Evolutionary conservation across 768 basidiomycete genomes (phyloP).

Genomic region (Infundibulicybe gibba): DNA sequence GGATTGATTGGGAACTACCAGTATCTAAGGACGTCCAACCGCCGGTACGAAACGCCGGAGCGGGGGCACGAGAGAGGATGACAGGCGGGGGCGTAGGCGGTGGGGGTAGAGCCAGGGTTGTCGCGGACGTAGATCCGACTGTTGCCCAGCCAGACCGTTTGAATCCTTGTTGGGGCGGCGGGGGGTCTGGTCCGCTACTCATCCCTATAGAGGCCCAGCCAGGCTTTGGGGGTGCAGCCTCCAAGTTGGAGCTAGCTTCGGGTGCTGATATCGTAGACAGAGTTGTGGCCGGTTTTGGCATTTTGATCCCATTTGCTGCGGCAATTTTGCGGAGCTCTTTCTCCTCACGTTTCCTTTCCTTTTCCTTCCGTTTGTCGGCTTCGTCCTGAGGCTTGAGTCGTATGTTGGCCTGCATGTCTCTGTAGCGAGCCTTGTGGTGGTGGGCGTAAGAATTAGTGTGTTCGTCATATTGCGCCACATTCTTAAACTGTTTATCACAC

Average conservation of each 20-base stretch:
- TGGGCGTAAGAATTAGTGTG: conserved; percentile 89
- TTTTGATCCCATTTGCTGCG: conserved; percentile 75
- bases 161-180: conserved; percentile 25
- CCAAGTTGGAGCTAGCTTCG: conserved; percentile 18
- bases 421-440: conserved; percentile 79
- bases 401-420: conserved; percentile 76
- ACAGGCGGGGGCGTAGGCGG: conserved; percentile 12
- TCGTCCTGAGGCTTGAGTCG: conserved; percentile 66
- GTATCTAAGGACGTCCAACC: conserved; percentile 70
- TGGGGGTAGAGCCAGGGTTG: too few relatives aligned
- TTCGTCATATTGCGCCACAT: conserved; percentile 83
- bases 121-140: conserved; percentile 22
- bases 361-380: conserved; percentile 74
- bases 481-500: conserved; percentile 87
- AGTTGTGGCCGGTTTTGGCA: conserved; percentile 38
- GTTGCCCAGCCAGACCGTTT: conserved; percentile 50
- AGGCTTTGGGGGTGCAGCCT: conserved; percentile 35
- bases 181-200: conserved; percentile 10
- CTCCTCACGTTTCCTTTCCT: conserved; percentile 82
- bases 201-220: conserved; percentile 45
- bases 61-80: conserved; percentile 13
- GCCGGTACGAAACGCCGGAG: conserved; percentile 53
- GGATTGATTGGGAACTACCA: conserved; percentile 25
- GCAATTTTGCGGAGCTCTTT: conserved; percentile 83
- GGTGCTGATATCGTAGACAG: conserved; percentile 9